Conservation (phyloP, 345 rosid genomes). For the Salix caprea region DNA sequence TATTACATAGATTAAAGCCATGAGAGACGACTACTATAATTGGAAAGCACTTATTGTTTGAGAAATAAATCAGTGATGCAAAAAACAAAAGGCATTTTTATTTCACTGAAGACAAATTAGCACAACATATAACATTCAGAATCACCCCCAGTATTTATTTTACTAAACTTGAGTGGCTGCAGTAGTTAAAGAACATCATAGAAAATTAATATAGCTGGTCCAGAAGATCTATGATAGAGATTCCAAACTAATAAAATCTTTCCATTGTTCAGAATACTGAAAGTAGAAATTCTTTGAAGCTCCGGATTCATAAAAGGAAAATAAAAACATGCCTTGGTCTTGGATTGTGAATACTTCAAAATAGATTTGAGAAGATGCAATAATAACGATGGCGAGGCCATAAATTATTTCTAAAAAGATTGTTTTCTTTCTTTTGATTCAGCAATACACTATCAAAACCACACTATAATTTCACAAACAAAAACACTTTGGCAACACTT, state of each 20-base stretch:
- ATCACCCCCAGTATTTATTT: background rate
- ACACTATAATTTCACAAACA: background rate
- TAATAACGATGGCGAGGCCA: background rate
- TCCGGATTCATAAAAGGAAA: background rate
- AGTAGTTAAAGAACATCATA: background rate
- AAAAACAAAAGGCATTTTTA: background rate
- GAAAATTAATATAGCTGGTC: background rate
- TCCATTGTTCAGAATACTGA: background rate
- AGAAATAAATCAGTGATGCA: background rate
- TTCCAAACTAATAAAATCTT: background rate
- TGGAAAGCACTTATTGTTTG: background rate
- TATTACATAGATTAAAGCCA: background rate
- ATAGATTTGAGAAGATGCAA: background rate
- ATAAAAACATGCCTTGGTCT: background rate
- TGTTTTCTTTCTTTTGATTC: background rate
- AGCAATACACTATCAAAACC: background rate
- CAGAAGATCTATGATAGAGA: background rate
- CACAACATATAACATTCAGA: background rate
- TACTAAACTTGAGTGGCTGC: background rate
- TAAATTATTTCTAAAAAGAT: background rate
- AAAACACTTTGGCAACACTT: background rate
- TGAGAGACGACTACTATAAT: background rate
- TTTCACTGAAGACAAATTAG: background rate
- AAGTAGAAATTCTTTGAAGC: background rate
- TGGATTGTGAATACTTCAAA: background rate